A percentile compares a stretch with the other conserved stretches of the same genome.
Conservation (phyloP, 768 basidiomycete species). For the Pleurotus eryngii region DNA sequence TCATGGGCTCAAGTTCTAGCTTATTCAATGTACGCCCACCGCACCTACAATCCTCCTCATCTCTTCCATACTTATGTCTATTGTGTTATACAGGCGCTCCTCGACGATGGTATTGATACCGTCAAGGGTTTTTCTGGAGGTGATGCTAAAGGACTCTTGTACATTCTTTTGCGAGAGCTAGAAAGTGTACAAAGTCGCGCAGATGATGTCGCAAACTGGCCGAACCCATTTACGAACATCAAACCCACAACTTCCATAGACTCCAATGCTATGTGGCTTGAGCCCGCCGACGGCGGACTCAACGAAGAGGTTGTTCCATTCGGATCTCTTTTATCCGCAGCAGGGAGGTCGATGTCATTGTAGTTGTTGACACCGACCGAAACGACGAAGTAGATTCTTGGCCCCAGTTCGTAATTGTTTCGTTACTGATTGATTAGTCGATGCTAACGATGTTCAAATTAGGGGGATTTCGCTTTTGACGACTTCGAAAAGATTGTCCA, state of each 20-base stretch:
- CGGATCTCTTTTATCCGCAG: constrained; percentile 70
- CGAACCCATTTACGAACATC: constrained; percentile 55
- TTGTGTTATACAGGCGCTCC: constrained; percentile 34
- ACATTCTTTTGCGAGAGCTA: constrained; percentile 46
- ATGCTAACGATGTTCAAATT: constrained; percentile 22
- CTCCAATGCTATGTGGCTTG: constrained; percentile 45
- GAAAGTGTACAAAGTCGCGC: constrained; percentile 45
- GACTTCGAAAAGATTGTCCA: constrained; percentile 36
- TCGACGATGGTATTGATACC: constrained; percentile 41
- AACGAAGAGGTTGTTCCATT: constrained; percentile 71
- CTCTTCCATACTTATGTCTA: background rate
- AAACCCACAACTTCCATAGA: constrained; percentile 50
- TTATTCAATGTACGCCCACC: constrained; percentile 51
- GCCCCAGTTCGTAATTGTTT: constrained; percentile 52
- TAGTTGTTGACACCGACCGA: constrained; percentile 68
- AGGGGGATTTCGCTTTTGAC: constrained; percentile 52
- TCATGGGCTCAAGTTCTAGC: constrained; percentile 73
- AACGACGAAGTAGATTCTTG: constrained; percentile 52
- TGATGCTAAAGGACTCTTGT: constrained; percentile 40
- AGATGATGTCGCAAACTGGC: constrained; percentile 68
- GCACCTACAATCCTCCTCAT: background rate
- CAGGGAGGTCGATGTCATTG: constrained; percentile 67
- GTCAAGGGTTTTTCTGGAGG: constrained; percentile 34
- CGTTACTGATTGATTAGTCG: too few relatives aligned
- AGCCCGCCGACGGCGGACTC: constrained; percentile 71